These are phyloP conservation scores for Salvia hispanica DNA, from an alignment of 257 asterid genomes.

Conservation along the genomic window DNA sequence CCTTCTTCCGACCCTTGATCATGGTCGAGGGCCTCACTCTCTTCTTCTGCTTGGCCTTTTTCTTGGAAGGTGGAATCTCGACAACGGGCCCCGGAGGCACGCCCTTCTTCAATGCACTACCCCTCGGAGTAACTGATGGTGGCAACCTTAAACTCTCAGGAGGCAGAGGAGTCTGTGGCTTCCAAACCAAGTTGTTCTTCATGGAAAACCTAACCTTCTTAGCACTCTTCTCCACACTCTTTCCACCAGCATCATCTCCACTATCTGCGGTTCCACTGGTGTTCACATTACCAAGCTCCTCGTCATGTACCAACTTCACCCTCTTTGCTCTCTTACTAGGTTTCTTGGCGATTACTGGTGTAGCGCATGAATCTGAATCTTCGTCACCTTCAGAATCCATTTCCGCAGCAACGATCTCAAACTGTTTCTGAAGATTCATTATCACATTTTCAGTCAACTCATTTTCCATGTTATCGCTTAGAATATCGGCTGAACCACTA, in stretches of 20 bases:
- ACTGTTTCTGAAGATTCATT: conserved; percentile 80
- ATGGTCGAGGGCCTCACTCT: conserved; percentile 34
- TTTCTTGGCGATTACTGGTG: conserved; percentile 41
- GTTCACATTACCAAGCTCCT: conserved; percentile 25
- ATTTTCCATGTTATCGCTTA: conserved; percentile 35
- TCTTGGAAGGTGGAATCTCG: conserved; percentile 54
- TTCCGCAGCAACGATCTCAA: conserved; percentile 86
- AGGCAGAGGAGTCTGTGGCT: conserved; percentile 88
- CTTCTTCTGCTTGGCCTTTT: conserved; percentile 60
- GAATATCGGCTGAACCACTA: conserved; percentile 24
- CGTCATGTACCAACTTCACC: conserved; percentile 35
- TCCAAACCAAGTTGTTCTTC: conserved; percentile 93
- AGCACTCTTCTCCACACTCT: conserved; percentile 63
- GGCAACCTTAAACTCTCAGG: conserved; percentile 89
- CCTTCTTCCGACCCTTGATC: conserved; percentile 40
- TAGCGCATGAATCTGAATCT: conserved; percentile 35
- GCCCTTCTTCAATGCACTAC: conserved; percentile 96
- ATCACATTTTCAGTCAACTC: conserved; percentile 59
- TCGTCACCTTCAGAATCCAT: conserved; percentile 43
- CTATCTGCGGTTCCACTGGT: conserved; percentile 38
- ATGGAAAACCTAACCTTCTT: conserved; percentile 86
- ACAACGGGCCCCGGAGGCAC: conserved; percentile 85
- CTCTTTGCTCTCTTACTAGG: conserved; percentile 56
- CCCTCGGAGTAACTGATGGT: conserved; percentile 90
- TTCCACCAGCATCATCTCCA: conserved; percentile 38